Evolutionary conservation across 1,284 basidiomycete species (phyloP).

Genomic region (Pseudozyma thailandica): DNA sequence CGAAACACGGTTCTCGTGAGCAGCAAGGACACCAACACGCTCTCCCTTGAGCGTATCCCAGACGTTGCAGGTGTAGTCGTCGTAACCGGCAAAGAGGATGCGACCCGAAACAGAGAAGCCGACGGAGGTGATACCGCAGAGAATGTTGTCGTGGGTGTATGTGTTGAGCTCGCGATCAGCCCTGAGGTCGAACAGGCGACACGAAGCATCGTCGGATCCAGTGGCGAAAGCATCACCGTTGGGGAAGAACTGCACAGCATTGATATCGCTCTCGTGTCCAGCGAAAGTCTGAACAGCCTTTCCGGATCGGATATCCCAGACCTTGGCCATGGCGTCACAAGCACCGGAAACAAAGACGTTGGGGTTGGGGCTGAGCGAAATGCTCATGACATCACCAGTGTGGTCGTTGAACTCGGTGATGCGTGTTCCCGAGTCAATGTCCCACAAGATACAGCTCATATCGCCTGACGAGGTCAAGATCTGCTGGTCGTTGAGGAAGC

Average conservation of each 20-base stretch:
- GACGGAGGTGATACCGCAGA: constrained; percentile 97
- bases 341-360: constrained; percentile 98
- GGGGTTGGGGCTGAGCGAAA: constrained; percentile 91
- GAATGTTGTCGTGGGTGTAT: constrained; percentile 97
- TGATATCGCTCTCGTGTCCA: constrained; percentile 98
- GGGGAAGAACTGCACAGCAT: constrained; percentile 99
- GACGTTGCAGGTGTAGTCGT: constrained; percentile 99
- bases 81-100: constrained; percentile 96
- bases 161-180: constrained; percentile 95
- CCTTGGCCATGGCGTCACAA: constrained; percentile 95
- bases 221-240: constrained; percentile 99
- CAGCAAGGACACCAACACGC: constrained; percentile 92
- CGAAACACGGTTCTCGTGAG: constrained; percentile 96
- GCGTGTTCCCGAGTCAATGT: constrained; percentile 94
- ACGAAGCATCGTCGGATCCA: constrained; percentile 97
- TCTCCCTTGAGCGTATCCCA: constrained; percentile 99
- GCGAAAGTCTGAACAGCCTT: constrained; percentile 98
- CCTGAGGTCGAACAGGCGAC: constrained; percentile 95
- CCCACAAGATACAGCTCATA: constrained; percentile 99
- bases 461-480: constrained; percentile 97
- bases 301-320: constrained; percentile 97
- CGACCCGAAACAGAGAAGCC: constrained; percentile 97
- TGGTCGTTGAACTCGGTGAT: constrained; percentile 98
- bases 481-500: constrained; percentile 97
- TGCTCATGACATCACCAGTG: constrained; percentile 93